A percentile compares a stretch with the other conserved stretches of the same genome.
phyloP scores from a whole-genome alignment of 176 grass and related monocot species.

The Cenchrus fungigraminus region DNA sequence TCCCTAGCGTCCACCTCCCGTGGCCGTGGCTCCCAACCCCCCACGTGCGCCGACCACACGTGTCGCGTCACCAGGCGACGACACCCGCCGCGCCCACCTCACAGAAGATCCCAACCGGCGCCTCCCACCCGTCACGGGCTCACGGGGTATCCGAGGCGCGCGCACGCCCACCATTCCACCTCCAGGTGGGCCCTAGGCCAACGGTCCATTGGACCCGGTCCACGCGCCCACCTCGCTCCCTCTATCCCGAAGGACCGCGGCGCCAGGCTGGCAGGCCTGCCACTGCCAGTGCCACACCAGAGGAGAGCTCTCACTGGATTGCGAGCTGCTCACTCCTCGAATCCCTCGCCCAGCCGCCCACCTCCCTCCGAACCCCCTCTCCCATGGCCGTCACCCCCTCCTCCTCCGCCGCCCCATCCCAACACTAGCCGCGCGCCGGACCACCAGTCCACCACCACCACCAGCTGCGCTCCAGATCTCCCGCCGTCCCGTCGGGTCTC shows the following conservation, averaged over 20 bases:
- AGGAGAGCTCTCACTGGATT: not conserved
- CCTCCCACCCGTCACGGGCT: not conserved
- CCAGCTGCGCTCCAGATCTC: not conserved
- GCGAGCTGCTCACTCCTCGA: conserved; percentile 19
- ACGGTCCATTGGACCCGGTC: not conserved
- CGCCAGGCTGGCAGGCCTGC: not conserved
- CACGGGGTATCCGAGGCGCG: not conserved
- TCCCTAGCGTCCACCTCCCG: not conserved
- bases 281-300: not conserved
- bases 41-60: not conserved
- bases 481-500: no score
- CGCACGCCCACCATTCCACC: not conserved
- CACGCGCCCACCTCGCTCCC: not conserved
- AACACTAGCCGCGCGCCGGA: not conserved
- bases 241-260: not conserved
- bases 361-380: not conserved
- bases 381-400: not conserved
- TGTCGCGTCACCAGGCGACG: not conserved
- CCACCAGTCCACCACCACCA: not conserved
- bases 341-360: not conserved
- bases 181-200: not conserved
- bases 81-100: not conserved
- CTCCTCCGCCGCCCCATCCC: not conserved
- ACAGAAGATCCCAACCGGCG: not conserved
- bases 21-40: not conserved